Conservation (phyloP, 139 green algal species). For the Closterium sp. region DNA sequence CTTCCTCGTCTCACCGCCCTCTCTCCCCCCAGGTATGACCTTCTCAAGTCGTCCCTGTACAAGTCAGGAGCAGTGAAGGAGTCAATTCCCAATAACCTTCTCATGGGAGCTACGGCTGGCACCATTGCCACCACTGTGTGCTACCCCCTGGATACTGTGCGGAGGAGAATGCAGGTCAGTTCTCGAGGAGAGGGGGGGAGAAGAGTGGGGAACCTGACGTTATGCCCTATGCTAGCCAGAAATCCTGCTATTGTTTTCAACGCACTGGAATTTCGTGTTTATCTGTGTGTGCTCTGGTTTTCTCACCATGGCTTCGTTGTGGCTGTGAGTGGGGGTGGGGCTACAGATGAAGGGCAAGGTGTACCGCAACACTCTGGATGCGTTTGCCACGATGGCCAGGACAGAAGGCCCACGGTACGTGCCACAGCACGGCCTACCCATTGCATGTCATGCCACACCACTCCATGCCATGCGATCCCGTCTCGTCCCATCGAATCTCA, state of each 20-base stretch:
- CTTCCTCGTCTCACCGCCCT: background rate
- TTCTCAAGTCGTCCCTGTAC: conserved; percentile 20
- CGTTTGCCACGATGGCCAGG: conserved; percentile 65
- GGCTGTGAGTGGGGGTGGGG: background rate
- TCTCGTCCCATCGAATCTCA: too few species aligned
- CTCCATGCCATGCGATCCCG: too few species aligned
- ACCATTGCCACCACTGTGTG: conserved; percentile 32
- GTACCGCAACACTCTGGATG: conserved; percentile 73
- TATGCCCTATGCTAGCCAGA: too few species aligned
- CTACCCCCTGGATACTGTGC: conserved; percentile 40
- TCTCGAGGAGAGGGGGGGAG: too few species aligned
- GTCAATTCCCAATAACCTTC: conserved; percentile 61
- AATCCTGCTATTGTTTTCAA: background rate
- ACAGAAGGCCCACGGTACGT: conserved; percentile 62
- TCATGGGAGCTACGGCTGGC: conserved; percentile 62
- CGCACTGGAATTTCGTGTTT: background rate
- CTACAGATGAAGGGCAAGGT: conserved; percentile 73
- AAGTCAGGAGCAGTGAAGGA: background rate
- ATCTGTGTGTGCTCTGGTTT: background rate
- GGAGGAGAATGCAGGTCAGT: conserved; percentile 31
- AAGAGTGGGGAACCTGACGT: too few species aligned
- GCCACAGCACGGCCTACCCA: too few species aligned
- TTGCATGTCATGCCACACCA: too few species aligned
- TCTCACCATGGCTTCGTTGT: background rate
- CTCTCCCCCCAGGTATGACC: background rate